phyloP scores from a whole-genome alignment of 108 stramenopile species.

The Skeletonema costatum region DNA sequence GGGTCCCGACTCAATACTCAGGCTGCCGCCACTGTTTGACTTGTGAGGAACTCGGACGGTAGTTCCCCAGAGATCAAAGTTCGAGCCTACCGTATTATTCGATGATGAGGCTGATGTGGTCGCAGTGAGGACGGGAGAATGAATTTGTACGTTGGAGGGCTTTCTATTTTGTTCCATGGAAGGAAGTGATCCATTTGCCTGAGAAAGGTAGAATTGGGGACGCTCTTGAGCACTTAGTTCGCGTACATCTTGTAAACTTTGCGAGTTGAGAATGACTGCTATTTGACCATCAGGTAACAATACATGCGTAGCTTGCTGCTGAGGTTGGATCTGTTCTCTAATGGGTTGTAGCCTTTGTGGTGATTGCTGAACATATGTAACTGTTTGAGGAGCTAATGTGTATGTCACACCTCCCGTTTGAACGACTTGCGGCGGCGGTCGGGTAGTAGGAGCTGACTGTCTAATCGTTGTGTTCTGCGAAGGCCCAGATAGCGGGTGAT shows the following conservation, averaged over 20 bases:
- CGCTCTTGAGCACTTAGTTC: conserved; percentile 39
- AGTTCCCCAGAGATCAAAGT: conserved; percentile 29
- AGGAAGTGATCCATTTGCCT: conserved; percentile 21
- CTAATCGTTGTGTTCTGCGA: conserved; percentile 20
- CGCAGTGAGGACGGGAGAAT: conserved; percentile 35
- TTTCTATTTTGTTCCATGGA: conserved; percentile 32
- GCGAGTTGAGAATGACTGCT: conserved; percentile 40
- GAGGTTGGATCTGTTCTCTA: conserved; percentile 35
- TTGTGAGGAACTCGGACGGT: conserved; percentile 10
- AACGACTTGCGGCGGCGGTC: background rate
- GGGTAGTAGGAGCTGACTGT: background rate
- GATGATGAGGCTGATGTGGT: conserved; percentile 32
- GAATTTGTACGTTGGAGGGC: conserved; percentile 3
- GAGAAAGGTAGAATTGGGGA: conserved; percentile 38
- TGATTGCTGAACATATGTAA: conserved; percentile 20
- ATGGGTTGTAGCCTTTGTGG: conserved; percentile 39
- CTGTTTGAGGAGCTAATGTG: conserved; percentile 8
- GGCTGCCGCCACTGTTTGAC: conserved; percentile 37
- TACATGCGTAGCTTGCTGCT: conserved; percentile 38
- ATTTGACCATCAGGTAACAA: conserved; percentile 46
- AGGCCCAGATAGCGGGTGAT: conserved; percentile 72
- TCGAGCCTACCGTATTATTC: conserved; percentile 31
- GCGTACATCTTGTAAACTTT: conserved; percentile 40
- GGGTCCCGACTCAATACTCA: conserved; percentile 36
- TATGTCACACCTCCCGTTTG: conserved; percentile 1